These are phyloP conservation scores for Ceratobasidium sp. DNA, from an alignment of 1,284 basidiomycete genomes.

Conservation along the genomic window DNA sequence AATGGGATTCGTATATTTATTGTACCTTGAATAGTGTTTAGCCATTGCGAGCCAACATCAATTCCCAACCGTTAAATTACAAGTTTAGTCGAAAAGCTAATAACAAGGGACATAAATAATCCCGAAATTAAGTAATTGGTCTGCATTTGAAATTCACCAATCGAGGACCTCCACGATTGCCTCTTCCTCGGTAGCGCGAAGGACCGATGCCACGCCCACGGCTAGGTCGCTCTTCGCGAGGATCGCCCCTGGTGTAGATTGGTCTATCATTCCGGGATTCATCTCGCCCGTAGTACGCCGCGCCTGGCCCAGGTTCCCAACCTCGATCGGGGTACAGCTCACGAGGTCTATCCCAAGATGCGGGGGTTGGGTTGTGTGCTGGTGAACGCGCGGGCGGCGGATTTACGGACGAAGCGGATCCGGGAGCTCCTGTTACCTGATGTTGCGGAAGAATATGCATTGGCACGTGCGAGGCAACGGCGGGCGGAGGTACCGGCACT, in stretches of 20 bases:
- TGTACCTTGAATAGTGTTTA: too few species aligned
- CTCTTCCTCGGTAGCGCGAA: conserved; percentile 21
- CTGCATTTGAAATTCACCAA: background rate
- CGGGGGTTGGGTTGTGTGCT: background rate
- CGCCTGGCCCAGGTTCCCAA: conserved; percentile 29
- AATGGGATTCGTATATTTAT: too few species aligned
- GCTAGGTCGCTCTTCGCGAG: conserved; percentile 2
- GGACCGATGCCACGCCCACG: conserved; percentile 19
- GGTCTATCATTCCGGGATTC: conserved; percentile 14
- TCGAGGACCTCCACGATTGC: conserved; percentile 14
- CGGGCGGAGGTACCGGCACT: conserved; percentile 40
- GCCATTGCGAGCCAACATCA: too few species aligned
- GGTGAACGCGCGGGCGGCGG: background rate
- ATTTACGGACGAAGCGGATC: background rate
- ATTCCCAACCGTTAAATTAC: background rate
- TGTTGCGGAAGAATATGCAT: background rate
- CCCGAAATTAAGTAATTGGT: background rate
- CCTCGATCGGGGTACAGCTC: background rate
- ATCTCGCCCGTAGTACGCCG: conserved; percentile 10
- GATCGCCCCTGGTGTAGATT: background rate
- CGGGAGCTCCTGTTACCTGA: background rate
- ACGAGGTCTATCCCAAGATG: conserved; percentile 21
- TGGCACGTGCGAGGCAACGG: background rate
- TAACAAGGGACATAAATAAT: background rate
- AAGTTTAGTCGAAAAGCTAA: background rate